These are phyloP conservation scores for Schoenoplectus tabernaemontani DNA, from an alignment of 202 grass and related monocot species.

Conservation along the genomic window DNA sequence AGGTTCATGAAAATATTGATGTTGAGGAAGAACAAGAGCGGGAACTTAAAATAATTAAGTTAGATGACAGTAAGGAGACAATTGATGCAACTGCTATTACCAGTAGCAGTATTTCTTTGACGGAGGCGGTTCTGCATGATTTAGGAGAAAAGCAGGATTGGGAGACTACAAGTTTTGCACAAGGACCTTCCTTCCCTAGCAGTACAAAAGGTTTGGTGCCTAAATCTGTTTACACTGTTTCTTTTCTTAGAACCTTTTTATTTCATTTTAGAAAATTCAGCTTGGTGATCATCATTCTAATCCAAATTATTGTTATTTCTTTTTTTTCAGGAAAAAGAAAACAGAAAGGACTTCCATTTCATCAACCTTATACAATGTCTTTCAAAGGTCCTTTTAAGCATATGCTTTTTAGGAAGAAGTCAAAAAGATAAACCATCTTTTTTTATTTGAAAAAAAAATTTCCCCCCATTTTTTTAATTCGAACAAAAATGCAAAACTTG, in stretches of 20 bases:
- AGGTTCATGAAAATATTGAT: neutral
- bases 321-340: slow-evolving; percentile 47
- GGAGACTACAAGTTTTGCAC: neutral
- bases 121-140: slow-evolving; percentile 15
- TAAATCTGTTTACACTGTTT: neutral
- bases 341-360: slow-evolving; percentile 12
- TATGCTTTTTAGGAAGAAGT: slow-evolving; percentile 48
- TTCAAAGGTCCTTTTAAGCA: slow-evolving; percentile 55
- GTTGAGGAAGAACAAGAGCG: neutral
- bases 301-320: neutral
- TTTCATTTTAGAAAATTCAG: neutral
- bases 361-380: slow-evolving; percentile 35
- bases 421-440: neutral
- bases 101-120: neutral
- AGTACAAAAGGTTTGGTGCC: neutral
- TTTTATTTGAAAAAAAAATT: neutral
- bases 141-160: neutral
- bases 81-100: neutral
- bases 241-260: neutral
- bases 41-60: slow-evolving; percentile 1
- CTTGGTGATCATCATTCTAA: slow-evolving; percentile 6
- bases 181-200: neutral
- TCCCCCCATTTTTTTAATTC: neutral
- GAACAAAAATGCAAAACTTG: slow-evolving; percentile 16
- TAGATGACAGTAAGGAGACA: neutral